Evolutionary conservation across 1,284 basidiomycete species (phyloP), one percentile per base, ranked within the genome.

Genomic region (Farysia itapuensis): DNA sequence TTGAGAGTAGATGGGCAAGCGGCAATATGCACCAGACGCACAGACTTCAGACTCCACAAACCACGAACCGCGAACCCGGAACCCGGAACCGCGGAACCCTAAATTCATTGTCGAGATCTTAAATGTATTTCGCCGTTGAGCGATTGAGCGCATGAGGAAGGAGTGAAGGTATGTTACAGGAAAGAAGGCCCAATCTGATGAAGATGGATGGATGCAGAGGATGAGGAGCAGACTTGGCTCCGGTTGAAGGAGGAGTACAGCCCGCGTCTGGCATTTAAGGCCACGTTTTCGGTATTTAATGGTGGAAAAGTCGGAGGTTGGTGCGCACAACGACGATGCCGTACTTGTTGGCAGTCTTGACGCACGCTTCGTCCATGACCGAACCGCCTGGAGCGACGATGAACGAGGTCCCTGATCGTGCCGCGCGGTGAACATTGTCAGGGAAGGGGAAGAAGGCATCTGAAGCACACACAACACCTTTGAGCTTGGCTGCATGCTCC

Each of bases 391-490:
- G 92, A 4, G 95, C 95, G 22, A 90, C 92, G 46, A 99, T 83
- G 79, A 94, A 97, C 74, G 81, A 85, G 38, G 90, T 91, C 1
- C 94, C 94, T 58, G 89, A 92, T 81, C 89, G 87, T 77, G 85
- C 83, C 39, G 90, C 90, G 45, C 94, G 83, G 78, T 96, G 88
- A 31, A 99, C 94, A 73, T 98, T 99, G 79, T 98, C 95, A 7
- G 92, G 85, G 85, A 98, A 98, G 29, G 94, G 94, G 89, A 98
- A 98, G 83, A 98, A 98, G 47, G 94, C 94, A 72, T 98, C 95
- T 61, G 88, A 91, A 26, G 90, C 90, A 78, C 93, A 93, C 6
- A 88, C 86, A 37, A 98, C 94, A 25, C 85, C 88, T 42, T 86
- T 50, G 20, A 76, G 56, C 41, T 54, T 37, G n/a, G 44, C 50